Base-by-base conservation (phyloP, 345 rosid species). In the Lumnitzera racemosa region DNA sequence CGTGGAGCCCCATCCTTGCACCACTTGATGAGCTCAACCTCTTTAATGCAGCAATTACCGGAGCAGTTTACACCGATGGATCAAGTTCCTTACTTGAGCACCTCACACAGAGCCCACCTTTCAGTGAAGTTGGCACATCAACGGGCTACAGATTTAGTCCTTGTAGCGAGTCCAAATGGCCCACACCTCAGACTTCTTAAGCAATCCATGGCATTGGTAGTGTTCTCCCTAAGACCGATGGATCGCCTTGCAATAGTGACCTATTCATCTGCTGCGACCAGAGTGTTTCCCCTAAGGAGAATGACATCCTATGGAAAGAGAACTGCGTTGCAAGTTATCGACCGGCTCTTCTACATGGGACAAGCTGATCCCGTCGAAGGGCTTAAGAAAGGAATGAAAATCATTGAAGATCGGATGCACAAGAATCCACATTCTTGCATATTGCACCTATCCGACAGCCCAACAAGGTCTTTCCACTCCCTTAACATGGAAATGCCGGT, bases 171-270 rank as follows among this genome's bases (percentile, higher is more conserved):
- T 72, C 90, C 95, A 54, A 81, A 82, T 9, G 97, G 91, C 6
- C 91, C 91, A 2, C 90, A 90, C 71, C 72, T 80, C 58, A 76
- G 87, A 69, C 91, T 90, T 62, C 78, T 87, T 57, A 90, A 85
- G 76, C 97, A 90, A 57, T 69, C 91, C 27, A 83, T 90, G 97
- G 86, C 94, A 61, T 62, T 87, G 48, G 88, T 87, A 55, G 87
- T 80, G 17, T 85, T 83, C 71, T 85, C 95, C 24, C 85, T 90
- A 70, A 74, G 87, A 50, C 77, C 95, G 0, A 72, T 76, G 48
- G 95, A 90, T 51, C 89, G 97, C 67, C 64, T 90, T 61, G 77
- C 97, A 58, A 80, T 90, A 25, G 97, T 90, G 29, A 84, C 95
- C n/a, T 78, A 83, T 76, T 83, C 88, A 57, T 84, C 95, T 49